Percentiles rank a stretch among this genome's conserved stretches.
Evolutionary conservation across 2,329 filamentous ascomycete genomes (phyloP).

Genomic region (Leptographium radiaticola): DNA sequence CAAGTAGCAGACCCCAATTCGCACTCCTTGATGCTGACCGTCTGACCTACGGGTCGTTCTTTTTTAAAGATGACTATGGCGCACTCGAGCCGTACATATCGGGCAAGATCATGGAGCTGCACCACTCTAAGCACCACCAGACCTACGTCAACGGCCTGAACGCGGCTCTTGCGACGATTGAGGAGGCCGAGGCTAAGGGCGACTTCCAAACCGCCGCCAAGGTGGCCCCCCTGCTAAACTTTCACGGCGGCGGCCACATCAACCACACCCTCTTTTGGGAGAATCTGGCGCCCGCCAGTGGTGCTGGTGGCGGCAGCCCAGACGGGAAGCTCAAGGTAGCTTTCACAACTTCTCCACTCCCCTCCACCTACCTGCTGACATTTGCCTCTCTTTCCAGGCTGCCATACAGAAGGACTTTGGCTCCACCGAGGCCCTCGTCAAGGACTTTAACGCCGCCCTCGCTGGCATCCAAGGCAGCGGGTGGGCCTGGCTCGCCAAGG

Average conservation of each 20-base stretch:
- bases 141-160: conserved; percentile 69
- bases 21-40: neutral
- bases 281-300: conserved; percentile 58
- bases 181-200: conserved; percentile 49
- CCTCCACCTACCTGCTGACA: neutral
- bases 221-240: conserved; percentile 51
- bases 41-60: neutral
- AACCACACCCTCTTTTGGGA: conserved; percentile 93
- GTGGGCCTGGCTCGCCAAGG: conserved; percentile 81
- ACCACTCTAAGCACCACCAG: conserved; percentile 69
- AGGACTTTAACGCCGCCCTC: conserved; percentile 55
- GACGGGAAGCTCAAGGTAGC: conserved; percentile 45
- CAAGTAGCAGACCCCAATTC: conserved; percentile 17
- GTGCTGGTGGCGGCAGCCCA: conserved; percentile 48
- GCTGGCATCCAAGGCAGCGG: conserved; percentile 74
- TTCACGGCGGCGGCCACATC: conserved; percentile 85
- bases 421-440: conserved; percentile 47
- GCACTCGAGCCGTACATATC: conserved; percentile 80
- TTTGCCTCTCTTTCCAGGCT: conserved; percentile 18
- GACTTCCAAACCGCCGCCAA: conserved; percentile 37
- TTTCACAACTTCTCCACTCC: neutral
- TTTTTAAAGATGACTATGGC: conserved; percentile 74
- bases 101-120: conserved; percentile 67
- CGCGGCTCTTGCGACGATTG: conserved; percentile 46
- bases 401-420: conserved; percentile 57